phyloP scores from a whole-genome alignment of 2,329 filamentous ascomycete genomes.

The Fusarium domesticum region DNA sequence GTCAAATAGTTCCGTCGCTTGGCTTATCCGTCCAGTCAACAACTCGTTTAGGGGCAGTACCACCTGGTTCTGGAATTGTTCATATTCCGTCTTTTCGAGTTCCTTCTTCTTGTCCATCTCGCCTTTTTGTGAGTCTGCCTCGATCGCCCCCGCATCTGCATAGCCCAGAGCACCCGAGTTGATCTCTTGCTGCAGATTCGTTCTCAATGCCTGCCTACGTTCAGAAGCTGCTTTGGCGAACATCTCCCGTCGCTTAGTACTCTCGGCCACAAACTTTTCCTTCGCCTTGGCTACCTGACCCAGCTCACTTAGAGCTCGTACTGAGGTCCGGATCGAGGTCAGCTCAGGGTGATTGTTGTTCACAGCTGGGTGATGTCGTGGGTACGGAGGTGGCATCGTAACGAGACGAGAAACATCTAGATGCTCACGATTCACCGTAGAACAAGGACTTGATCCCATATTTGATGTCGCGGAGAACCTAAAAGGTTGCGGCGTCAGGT shows the following conservation, averaged over 20 bases:
- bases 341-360: slow-evolving; percentile 94
- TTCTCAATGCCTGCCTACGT: slow-evolving; percentile 62
- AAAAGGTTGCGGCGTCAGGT: slow-evolving; percentile 43
- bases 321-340: slow-evolving; percentile 68
- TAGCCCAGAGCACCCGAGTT: slow-evolving; percentile 75
- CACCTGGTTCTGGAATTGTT: slow-evolving; percentile 77
- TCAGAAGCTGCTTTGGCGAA: slow-evolving; percentile 48
- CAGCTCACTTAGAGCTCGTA: slow-evolving; percentile 72
- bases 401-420: slow-evolving; percentile 90
- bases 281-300: slow-evolving; percentile 69
- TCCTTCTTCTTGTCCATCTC: slow-evolving; percentile 70
- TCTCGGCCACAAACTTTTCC: slow-evolving; percentile 55
- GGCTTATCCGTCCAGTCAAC: slow-evolving; percentile 69
- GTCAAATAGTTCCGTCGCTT: slow-evolving; percentile 74
- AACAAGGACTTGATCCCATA: slow-evolving; percentile 41
- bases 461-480: slow-evolving; percentile 41
- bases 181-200: slow-evolving; percentile 76
- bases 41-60: slow-evolving; percentile 81
- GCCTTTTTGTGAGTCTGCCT: slow-evolving; percentile 68
- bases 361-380: slow-evolving; percentile 89
- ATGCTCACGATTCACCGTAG: slow-evolving; percentile 50
- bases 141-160: slow-evolving; percentile 76
- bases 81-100: slow-evolving; percentile 76
- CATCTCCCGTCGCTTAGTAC: slow-evolving; percentile 57
- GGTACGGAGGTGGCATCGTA: slow-evolving; percentile 89